Evolutionary conservation across 805 yeast genomes (phyloP), one percentile per base, ranked within the genome.

Genomic region (Wickerhamiella allomyrinae): DNA sequence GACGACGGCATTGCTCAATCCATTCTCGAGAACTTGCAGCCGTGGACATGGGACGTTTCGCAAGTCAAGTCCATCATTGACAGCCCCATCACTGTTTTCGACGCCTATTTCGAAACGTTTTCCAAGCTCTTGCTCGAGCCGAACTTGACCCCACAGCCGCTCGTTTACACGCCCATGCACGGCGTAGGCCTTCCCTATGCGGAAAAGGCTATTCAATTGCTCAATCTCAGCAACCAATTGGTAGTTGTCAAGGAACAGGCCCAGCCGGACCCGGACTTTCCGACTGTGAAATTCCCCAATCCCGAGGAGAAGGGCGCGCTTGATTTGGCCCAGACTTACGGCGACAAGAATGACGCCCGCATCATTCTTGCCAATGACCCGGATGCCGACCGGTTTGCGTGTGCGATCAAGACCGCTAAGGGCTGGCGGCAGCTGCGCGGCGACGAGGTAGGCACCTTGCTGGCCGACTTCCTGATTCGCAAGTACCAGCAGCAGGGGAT

Each of bases 261-360:
- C 3, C 17, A 48, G 0, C 95, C 97, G 0, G 87, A 91, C 58
- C 94, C 97, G 0, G 73, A 68, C 22, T 89, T 89, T 56, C 73
- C 86, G 2, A 82, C 96, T 0, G 96, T 89, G 7, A 61, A 59
- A 35, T 89, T 89, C 53, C 98, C 98, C 5, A 89, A 89, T 54
- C 98, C 98, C 0, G 98, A 89, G 59, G 98, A 89, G 55, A 74
- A 76, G 48, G 95, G 95, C 2, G 97, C 97, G 0, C 65, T 91
- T 42, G 79, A 76, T 49, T 55, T 79, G 41, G 89, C 94, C 0
- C 77, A 77, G 15, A 40, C 56, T 8, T 57, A 61, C 2, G 96
- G 95, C 0, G 76, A 81, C 33, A 51, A 53, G 5, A 57, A 61
- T 2, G 67, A 67, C 0, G 58, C 70, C 20, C 56, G 62, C 2